Conservation (phyloP, 148 eudicot genomes). For the Limonium bicolor region DNA sequence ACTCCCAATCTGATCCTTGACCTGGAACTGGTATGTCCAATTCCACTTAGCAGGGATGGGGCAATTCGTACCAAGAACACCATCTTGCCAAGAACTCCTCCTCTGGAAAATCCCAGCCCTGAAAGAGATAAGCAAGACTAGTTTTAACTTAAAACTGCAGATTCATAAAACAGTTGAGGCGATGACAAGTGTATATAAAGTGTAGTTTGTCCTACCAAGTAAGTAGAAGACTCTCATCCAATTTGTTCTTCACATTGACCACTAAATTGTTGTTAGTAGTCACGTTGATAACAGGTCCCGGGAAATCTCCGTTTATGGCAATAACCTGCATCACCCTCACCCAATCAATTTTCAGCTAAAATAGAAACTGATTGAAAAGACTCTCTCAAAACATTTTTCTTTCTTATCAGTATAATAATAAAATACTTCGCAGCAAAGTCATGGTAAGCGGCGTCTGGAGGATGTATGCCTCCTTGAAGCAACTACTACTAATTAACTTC, state of each 20-base stretch:
- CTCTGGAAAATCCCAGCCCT: conserved; percentile 85
- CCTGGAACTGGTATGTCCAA: conserved; percentile 93
- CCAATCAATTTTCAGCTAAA: too few relatives aligned
- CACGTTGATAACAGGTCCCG: conserved; percentile 70
- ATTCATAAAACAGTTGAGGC: background rate
- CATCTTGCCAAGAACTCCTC: conserved; percentile 87
- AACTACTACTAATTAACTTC: too few relatives aligned
- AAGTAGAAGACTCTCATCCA: conserved; percentile 70
- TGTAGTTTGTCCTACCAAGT: conserved; percentile 46
- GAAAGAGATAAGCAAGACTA: background rate
- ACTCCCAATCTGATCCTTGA: conserved; percentile 96
- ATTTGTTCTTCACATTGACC: conserved; percentile 76
- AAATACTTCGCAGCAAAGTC: too few relatives aligned
- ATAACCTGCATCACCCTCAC: conserved; percentile 98
- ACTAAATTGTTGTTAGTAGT: conserved; percentile 85
- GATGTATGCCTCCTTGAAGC: too few relatives aligned
- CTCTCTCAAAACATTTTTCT: too few relatives aligned
- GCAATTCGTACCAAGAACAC: conserved; percentile 82
- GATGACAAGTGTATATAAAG: background rate
- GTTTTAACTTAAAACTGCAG: background rate
- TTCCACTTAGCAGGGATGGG: conserved; percentile 98
- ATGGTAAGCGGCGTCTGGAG: too few relatives aligned
- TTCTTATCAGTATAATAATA: too few relatives aligned
- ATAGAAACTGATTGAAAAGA: too few relatives aligned
- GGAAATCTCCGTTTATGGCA: conserved; percentile 86